Evolutionary conservation across 2,329 filamentous ascomycete species (phyloP).

Genomic region (Alternaria novae-zelandiae): DNA sequence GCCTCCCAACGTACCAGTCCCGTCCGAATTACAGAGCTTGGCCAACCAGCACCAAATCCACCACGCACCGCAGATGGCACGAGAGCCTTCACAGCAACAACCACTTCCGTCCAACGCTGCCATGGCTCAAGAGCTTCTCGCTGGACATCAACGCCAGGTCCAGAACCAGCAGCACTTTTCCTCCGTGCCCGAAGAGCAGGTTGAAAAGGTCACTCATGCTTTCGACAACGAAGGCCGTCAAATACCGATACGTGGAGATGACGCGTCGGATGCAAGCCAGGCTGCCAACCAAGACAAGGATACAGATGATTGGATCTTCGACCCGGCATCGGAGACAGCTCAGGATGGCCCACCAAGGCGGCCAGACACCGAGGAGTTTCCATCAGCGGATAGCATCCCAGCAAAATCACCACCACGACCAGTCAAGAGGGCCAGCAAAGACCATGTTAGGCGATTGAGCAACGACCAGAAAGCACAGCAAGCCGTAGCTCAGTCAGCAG

Average conservation of each 20-base stretch:
- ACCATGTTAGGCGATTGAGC: constrained; percentile 63
- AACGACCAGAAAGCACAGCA: constrained; percentile 68
- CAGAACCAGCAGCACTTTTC: constrained; percentile 49
- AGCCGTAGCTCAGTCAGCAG: constrained; percentile 41
- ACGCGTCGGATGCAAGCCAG: constrained; percentile 37
- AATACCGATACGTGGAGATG: constrained; percentile 54
- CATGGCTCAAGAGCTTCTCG: constrained; percentile 46
- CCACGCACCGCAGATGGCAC: constrained; percentile 53
- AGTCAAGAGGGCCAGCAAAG: constrained; percentile 72
- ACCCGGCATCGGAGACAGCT: constrained; percentile 67
- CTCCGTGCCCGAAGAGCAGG: constrained; percentile 59
- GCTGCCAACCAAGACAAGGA: constrained; percentile 56
- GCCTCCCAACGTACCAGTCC: constrained; percentile 55
- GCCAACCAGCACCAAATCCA: constrained; percentile 48
- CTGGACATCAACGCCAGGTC: constrained; percentile 34
- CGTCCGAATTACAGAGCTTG: constrained; percentile 51
- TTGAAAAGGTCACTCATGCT: constrained; percentile 63
- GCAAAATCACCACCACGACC: constrained; percentile 79
- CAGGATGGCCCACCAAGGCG: constrained; percentile 63
- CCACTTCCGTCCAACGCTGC: constrained; percentile 45
- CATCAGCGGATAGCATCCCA: constrained; percentile 75
- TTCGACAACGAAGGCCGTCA: constrained; percentile 66
- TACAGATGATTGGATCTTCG: constrained; percentile 89
- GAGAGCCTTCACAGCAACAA: constrained; percentile 53
- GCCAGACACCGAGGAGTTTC: constrained; percentile 88